Base-by-base conservation (phyloP, 1,284 basidiomycete genomes). In the Wallemia ichthyophaga region DNA sequence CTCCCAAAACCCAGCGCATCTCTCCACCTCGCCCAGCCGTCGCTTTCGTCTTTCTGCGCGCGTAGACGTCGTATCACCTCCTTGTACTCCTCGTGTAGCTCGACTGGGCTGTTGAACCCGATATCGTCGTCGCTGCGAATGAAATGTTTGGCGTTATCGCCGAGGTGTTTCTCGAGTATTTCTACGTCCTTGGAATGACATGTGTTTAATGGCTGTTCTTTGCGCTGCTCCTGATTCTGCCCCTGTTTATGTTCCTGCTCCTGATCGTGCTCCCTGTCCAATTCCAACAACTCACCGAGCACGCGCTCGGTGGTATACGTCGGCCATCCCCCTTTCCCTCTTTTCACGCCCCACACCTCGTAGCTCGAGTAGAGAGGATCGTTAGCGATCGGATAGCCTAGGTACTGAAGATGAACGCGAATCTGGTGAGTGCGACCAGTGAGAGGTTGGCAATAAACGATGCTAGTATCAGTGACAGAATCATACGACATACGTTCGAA, bases 331-430 rank as follows among this genome's bases (percentile, higher is more conserved):
- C 83, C 82, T 68, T 78, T 80, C 1, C 85, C 88, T 1, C 83
- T 69, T 2, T 75, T 75, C 21, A 74, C 68, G 25, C 87, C 87
- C 89, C 89, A 95, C 32, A 92, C 86, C 26, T 75, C 75, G 23
- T 73, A 68, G 61, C 82, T 80, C 15, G 81, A 81, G 68, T 92
- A 92, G 0, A 91, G 75, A 1, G 85, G 82, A 66, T 92, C 88
- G 66, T 94, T 92, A 25, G 86, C 84, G 63, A 99, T 91, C 0
- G 94, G 83, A 66, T 86, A 74, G 1, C 94, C 94, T 57, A 99
- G 78, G 67, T 77, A 96, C 71, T 98, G 94, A 1, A 96, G 76
- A 67, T 99, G 94, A 1, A 98, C 92, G 56, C 92, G 79, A 61
- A 94, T 83, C 70, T 95, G 89, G 70, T 95, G 89, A 0, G 89